phyloP scores from a whole-genome alignment of 148 eudicot genomes.

The Tetragonia tetragonoides region DNA sequence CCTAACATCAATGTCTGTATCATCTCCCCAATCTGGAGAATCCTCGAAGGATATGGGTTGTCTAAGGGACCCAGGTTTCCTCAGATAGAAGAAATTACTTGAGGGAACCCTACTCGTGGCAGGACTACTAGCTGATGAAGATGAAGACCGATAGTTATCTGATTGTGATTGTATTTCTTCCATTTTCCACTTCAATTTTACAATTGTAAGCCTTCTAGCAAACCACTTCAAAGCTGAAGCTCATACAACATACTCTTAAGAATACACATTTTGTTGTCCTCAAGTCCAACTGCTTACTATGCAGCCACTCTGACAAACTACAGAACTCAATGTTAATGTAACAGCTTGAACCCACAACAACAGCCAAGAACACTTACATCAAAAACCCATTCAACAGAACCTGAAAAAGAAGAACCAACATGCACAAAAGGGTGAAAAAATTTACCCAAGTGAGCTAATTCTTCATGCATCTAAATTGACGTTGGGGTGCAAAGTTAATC shows the following conservation, averaged over 20 bases:
- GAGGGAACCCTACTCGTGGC: slow-evolving; percentile 79
- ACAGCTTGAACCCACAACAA: background rate
- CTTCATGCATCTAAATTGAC: no score
- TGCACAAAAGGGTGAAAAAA: no score
- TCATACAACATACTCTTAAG: background rate
- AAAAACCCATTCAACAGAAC: background rate
- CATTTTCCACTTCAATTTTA: slow-evolving; percentile 34
- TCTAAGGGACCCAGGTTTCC: slow-evolving; percentile 78
- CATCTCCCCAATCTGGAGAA: slow-evolving; percentile 97
- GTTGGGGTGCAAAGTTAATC: background rate
- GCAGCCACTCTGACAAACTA: background rate
- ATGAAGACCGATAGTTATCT: slow-evolving; percentile 91
- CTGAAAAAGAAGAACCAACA: no score
- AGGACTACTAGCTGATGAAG: slow-evolving; percentile 96
- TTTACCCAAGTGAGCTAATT: no score
- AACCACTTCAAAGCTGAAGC: slow-evolving; percentile 14
- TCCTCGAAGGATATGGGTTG: slow-evolving; percentile 77
- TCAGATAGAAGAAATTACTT: slow-evolving; percentile 81
- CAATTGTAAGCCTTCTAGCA: slow-evolving; percentile 1
- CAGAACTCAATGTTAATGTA: background rate
- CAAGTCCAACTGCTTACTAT: slow-evolving; percentile 10
- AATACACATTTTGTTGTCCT: background rate
- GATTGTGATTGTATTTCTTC: slow-evolving; percentile 94
- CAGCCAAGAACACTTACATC: background rate
- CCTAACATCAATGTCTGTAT: slow-evolving; percentile 78